Evolutionary conservation across 2,329 filamentous ascomycete genomes (phyloP), one percentile per base, ranked within the genome.

Genomic region (Talaromyces sp.): DNA sequence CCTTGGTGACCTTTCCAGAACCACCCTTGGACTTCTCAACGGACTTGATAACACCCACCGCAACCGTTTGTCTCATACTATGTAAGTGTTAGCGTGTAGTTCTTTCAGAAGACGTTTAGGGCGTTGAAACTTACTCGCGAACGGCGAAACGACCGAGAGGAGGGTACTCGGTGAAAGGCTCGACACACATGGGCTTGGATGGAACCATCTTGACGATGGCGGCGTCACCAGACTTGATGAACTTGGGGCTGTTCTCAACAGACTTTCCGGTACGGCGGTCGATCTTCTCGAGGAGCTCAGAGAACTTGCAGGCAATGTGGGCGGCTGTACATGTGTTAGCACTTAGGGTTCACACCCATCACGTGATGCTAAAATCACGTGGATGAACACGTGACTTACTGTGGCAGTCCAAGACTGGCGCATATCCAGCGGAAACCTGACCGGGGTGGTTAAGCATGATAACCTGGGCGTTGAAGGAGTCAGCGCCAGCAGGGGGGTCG

Each of bases 241-340:
- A 98, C 90, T 99, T 99, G 84, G 95, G 95, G 77, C 77, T 79
- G 80, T 84, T 78, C 84, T 99, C 95, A 77, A 91, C 87, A 71
- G 93, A 90, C 89, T 99, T 99, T 81, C 95, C 95, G 80, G 95
- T 97, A 91, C 95, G 95, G 84, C 95, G 93, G 82, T 99, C 95
- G 77, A 99, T 99, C 93, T 99, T 99, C 91, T 98, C 91, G 71
- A 93, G 86, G 77, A 99, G 89, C 90, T 98, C 95, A 75, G 91
- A 82, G 88, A 99, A 99, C 91, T 98, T 98, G 95, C 95, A 99
- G 77, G 95, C 95, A 88, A 99, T 99, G 89, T 99, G 95, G 83
- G 95, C 95, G 78, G 95, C 43, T 99, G 90, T 99, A 95, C 91
- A 95, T 99, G 81, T n/a, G 49, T 52, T 29, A 52, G 49, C 26